These are phyloP conservation scores for Fistulifera pelliculosa DNA, from an alignment of 108 stramenopile genomes.

Conservation along the genomic window DNA sequence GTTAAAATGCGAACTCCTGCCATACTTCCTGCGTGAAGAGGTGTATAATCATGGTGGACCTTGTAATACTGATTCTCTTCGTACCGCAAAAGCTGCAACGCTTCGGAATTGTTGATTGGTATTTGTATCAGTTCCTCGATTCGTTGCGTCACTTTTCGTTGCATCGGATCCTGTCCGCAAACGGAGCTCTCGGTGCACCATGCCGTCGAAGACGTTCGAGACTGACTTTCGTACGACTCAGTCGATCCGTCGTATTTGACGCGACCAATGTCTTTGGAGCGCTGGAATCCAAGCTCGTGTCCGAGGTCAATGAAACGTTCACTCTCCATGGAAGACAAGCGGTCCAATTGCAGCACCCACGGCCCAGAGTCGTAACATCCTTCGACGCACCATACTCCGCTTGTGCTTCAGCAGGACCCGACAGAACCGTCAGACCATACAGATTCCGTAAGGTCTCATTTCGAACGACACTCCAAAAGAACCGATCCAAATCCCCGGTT, in stretches of 20 bases:
- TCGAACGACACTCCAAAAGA: conserved; percentile 56
- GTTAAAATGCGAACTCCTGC: conserved; percentile 80
- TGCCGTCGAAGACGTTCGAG: conserved; percentile 42
- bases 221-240: neutral
- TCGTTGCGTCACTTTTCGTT: conserved; percentile 29
- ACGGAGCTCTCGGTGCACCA: conserved; percentile 47
- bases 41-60: conserved; percentile 52
- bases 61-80: conserved; percentile 33
- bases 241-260: conserved; percentile 32
- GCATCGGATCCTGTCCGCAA: conserved; percentile 38
- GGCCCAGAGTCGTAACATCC: neutral
- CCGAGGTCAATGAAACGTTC: conserved; percentile 63
- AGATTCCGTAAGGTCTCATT: conserved; percentile 1
- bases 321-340: conserved; percentile 60
- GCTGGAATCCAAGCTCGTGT: conserved; percentile 40
- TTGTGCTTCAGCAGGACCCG: conserved; percentile 10
- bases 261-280: conserved; percentile 42
- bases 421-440: conserved; percentile 16
- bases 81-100: conserved; percentile 49
- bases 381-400: too few relatives aligned
- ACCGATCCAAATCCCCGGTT: conserved; percentile 49
- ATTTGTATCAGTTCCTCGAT: conserved; percentile 49
- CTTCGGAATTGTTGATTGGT: conserved; percentile 51
- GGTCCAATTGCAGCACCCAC: conserved; percentile 55
- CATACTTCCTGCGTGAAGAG: conserved; percentile 21